Base-by-base conservation (phyloP, 768 basidiomycete genomes). In the Trametes cubensis region DNA sequence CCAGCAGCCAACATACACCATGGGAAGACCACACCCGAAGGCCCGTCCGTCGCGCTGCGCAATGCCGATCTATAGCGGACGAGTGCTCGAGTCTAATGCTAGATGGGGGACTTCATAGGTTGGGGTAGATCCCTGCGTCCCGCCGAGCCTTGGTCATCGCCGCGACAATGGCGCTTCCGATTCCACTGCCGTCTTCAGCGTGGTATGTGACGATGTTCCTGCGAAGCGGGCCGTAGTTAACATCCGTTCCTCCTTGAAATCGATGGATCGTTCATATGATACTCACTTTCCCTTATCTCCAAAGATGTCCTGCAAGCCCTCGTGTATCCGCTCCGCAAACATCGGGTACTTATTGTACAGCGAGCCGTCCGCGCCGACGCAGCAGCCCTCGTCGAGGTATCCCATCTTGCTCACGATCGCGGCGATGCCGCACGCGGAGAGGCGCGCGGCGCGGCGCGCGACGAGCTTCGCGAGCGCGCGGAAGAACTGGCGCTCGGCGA, bases 261-360 rank as follows among this genome's bases (percentile, higher is more conserved):
- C n/a, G n/a, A n/a, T n/a, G n/a, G 15, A 8, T 20, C 30, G 15
- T 21, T 2, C 4, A 64, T 0, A 21, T 39, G 56, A 47, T 46
- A 79, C 90, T 68, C 66, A 92, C 91, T 86, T 84, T 71, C 95
- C 97, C 80, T 93, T 94, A 66, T 97, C 95, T 14, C 97, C 97
- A 71, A 98, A 97, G 63, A 99, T 88, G 71, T 98, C 97, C 44
- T 89, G 82, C 61, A 99, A 76, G 15, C 95, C 97, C 72, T 95
- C 88, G 67, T 97, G 94, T 59, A 98, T 87, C 61, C 94, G 82
- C 66, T 98, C 92, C 40, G 95, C 85, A 72, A 98, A 99, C 41
- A 90, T 86, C 34, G 97, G 97, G 76, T 98, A 98, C 92, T 98
- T 97, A 70, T 95, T 96, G 76, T 98, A 98, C 69, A 98, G 74